Conservation (phyloP, 1,284 basidiomycete genomes). For the Neonothopanus nambi region DNA sequence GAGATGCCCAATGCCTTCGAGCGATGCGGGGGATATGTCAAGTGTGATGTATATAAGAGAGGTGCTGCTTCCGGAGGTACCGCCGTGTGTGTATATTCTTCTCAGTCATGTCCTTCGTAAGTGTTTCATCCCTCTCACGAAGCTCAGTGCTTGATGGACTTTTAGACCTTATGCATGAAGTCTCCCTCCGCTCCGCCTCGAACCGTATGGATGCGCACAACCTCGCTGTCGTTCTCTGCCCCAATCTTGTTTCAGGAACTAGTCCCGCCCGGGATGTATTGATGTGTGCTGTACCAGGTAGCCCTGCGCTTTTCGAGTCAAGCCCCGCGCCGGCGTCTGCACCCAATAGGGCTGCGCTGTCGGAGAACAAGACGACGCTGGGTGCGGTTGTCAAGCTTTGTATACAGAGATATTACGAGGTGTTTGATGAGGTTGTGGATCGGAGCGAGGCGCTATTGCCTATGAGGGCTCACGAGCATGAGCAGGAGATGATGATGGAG, state of each 20-base stretch:
- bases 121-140: slow-evolving; percentile 28
- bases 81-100: slow-evolving; percentile 72
- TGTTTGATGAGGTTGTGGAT: slow-evolving; percentile 78
- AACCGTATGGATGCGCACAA: slow-evolving; percentile 87
- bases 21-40: slow-evolving; percentile 55
- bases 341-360: slow-evolving; percentile 24
- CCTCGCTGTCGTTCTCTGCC: slow-evolving; percentile 74
- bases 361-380: slow-evolving; percentile 59
- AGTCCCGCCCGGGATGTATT: slow-evolving; percentile 69
- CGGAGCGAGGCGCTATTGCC: slow-evolving; percentile 54
- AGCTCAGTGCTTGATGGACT: no score
- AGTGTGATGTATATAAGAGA: slow-evolving; percentile 66
- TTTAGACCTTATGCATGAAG: slow-evolving; percentile 75
- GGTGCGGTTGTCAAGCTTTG: slow-evolving; percentile 74
- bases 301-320: slow-evolving; percentile 30
- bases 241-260: slow-evolving; percentile 73
- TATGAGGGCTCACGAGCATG: not conserved
- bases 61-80: slow-evolving; percentile 62
- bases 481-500: not conserved
- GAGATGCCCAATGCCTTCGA: slow-evolving; percentile 62
- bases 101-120: slow-evolving; percentile 72
- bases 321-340: slow-evolving; percentile 19
- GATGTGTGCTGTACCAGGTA: slow-evolving; percentile 66
- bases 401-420: slow-evolving; percentile 80
- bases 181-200: slow-evolving; percentile 59